phyloP scores from a whole-genome alignment of 768 basidiomycete genomes.

The Rhodosporidiobolus odoratus region DNA sequence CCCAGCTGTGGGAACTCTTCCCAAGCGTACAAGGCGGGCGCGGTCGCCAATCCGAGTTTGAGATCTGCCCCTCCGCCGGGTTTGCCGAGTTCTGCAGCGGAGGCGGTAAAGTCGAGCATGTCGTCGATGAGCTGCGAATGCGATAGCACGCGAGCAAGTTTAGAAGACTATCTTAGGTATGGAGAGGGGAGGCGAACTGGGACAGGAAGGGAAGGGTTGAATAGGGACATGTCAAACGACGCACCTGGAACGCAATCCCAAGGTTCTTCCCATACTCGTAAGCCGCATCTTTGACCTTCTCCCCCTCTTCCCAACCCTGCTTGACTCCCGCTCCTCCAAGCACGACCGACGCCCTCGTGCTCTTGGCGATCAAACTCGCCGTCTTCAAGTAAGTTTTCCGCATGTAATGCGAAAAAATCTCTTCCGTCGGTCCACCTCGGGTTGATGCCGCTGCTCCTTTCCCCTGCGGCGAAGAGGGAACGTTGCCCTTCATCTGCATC shows the following conservation, averaged over 20 bases:
- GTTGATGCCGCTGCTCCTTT: not conserved
- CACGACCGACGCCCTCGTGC: constrained; percentile 74
- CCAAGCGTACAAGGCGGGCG: constrained; percentile 77
- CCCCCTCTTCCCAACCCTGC: constrained; percentile 54
- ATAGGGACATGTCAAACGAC: constrained; percentile 31
- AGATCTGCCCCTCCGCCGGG: constrained; percentile 76
- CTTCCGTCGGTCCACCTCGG: constrained; percentile 39
- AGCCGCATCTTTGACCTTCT: constrained; percentile 78
- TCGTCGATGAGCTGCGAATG: constrained; percentile 79
- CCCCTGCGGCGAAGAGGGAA: constrained; percentile 33
- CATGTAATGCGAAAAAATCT: constrained; percentile 60
- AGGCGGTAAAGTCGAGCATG: constrained; percentile 83
- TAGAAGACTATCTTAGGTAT: not conserved
- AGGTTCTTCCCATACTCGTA: constrained; percentile 86
- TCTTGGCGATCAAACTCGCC: constrained; percentile 84
- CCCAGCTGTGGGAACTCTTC: constrained; percentile 74
- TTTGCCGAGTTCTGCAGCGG: constrained; percentile 72
- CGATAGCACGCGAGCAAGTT: not conserved
- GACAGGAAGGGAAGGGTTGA: not conserved
- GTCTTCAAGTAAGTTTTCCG: constrained; percentile 91
- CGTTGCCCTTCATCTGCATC: constrained; percentile 58
- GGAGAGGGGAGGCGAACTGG: not conserved
- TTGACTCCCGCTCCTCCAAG: constrained; percentile 64
- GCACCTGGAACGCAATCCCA: constrained; percentile 91
- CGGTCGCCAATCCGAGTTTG: constrained; percentile 75